These are phyloP conservation scores for Melanopsichium pennsylvanicum DNA, from an alignment of 1,284 basidiomycete species.

Conservation along the genomic window DNA sequence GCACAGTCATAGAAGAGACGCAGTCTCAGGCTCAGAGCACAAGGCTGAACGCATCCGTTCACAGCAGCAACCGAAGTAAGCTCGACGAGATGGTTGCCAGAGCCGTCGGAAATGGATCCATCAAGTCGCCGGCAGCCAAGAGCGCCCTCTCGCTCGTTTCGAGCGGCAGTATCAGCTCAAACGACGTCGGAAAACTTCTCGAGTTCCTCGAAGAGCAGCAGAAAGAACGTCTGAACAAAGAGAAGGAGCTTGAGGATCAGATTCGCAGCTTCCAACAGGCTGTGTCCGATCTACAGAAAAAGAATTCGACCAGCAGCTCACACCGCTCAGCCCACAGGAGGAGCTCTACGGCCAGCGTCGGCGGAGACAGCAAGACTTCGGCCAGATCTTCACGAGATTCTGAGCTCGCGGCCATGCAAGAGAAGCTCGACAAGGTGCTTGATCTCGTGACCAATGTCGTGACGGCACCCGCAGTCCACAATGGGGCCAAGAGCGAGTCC, in stretches of 20 bases:
- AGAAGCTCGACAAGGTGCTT: conserved; percentile 54
- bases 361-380: conserved; percentile 23
- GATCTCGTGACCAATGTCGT: conserved; percentile 48
- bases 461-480: conserved; percentile 19
- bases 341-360: conserved; percentile 9
- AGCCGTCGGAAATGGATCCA: conserved; percentile 10
- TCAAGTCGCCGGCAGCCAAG: conserved; percentile 16
- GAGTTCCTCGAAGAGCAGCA: conserved; percentile 52
- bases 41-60: conserved; percentile 27
- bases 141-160: conserved; percentile 36
- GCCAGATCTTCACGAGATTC: conserved; percentile 17
- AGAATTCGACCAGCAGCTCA: conserved; percentile 25
- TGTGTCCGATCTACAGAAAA: conserved; percentile 43
- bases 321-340: conserved; percentile 8
- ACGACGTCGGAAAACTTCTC: conserved; percentile 49
- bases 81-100: conserved; percentile 14
- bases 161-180: conserved; percentile 44
- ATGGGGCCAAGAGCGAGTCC: conserved; percentile 27
- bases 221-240: conserved; percentile 28
- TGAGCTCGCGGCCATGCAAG: conserved; percentile 53
- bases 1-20: conserved; percentile 55
- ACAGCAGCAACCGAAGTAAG: conserved; percentile 32
- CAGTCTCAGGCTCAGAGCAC: conserved; percentile 50
- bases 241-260: conserved; percentile 48
- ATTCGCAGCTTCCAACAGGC: conserved; percentile 46